Evolutionary conservation across 2,329 filamentous ascomycete genomes (phyloP), one percentile per base, ranked within the genome.

Genomic region (Fusarium sublunatum): DNA sequence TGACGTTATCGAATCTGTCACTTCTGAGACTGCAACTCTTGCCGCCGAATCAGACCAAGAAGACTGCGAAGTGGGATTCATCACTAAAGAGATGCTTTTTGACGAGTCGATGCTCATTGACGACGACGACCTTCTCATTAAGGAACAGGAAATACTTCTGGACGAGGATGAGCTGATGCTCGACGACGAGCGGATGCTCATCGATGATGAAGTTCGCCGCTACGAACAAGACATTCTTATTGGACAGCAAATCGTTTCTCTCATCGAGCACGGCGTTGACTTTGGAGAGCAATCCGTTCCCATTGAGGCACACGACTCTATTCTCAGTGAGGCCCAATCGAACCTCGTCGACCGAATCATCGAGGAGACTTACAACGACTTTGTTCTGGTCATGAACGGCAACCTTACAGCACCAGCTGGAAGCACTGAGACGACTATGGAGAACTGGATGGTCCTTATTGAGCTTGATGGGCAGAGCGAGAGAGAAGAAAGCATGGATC

Each of bases 371-470:
- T 24, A 6, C n/a, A 29, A 36, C 7, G 43, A 61, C 1, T 29
- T 61, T 5, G 22, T 49, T 4, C 44, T 61, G 2, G 24, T 43
- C 5, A 56, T 61, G 2, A 42, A 61, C 10, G 49, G 56, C 11
- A 22, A 36, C 6, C 19, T 19, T 19, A 26, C 44, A 6, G 56
- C 60, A 24, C 56, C 42, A 43, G 34, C 36, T 12, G 15, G 9
- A 6, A 57, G 48, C 25, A 12, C 11, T 10, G 13, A 28, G 0
- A n/a, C 25, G 19, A 29, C 38, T 11, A 25, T 42, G 13, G 46
- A 45, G 42, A 24, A 19, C 15, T 11, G 25, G 12, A 29, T 22
- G 12, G n/a, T 2, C 10, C 10, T 22, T 10, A 36, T 34, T 32
- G 32, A 19, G 9, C 13, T 38, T 13, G 15, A 38, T 12, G 11